A percentile compares a stretch with the other conserved stretches of the same genome.
Evolutionary conservation across 129 eudicot genomes (phyloP).

Genomic region (Artemisia annua): DNA sequence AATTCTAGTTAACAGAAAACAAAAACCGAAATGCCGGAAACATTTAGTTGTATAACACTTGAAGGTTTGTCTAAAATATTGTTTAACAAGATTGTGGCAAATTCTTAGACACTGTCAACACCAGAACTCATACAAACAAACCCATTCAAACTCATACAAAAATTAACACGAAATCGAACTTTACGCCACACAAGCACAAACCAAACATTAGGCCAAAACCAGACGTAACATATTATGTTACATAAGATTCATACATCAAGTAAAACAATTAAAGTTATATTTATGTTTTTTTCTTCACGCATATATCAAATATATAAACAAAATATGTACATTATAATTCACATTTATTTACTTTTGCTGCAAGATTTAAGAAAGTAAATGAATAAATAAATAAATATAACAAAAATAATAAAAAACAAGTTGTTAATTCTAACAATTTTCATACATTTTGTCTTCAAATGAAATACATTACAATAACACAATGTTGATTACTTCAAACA

Average conservation of each 20-base stretch:
- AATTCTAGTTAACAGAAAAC: too few relatives aligned
- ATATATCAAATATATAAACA: neutral
- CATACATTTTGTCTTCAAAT: conserved; percentile 20
- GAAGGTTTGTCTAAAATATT: too few relatives aligned
- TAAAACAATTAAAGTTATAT: neutral
- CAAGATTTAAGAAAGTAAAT: conserved; percentile 12
- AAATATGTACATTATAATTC: neutral
- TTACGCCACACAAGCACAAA: conserved; percentile 18
- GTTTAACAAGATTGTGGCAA: too few relatives aligned
- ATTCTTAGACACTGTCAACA: too few relatives aligned
- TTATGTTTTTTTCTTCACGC: neutral
- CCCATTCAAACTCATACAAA: too few relatives aligned
- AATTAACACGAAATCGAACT: neutral
- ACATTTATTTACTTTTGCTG: neutral
- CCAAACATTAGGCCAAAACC: conserved; percentile 27
- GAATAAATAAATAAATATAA: neutral
- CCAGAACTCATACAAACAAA: neutral
- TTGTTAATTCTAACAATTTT: neutral
- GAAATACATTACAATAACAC: conserved; percentile 12
- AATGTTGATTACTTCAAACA: conserved; percentile 20
- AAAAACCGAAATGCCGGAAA: too few relatives aligned
- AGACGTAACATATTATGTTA: neutral
- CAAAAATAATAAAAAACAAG: neutral
- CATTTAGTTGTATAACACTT: too few relatives aligned
- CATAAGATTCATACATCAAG: neutral